Base-by-base conservation (phyloP, 2,329 filamentous ascomycete genomes). In the Westerdykella sp. region DNA sequence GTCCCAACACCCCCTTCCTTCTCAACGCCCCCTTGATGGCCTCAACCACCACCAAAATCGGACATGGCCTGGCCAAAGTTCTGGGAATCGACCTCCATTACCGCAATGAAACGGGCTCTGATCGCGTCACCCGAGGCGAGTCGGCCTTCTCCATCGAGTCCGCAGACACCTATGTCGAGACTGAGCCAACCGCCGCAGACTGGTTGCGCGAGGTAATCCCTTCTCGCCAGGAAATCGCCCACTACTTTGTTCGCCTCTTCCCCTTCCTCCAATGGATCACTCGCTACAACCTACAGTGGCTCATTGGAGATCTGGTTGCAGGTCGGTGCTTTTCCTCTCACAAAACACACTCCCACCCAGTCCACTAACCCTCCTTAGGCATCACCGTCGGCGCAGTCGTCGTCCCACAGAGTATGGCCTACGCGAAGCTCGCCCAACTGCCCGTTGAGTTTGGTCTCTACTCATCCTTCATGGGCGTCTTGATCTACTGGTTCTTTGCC, bases 401-500 rank as follows among this genome's bases (percentile, higher is more conserved):
- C 30, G 86, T 96, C 7, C 91, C 91, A 4, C 91, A 96, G 65
- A 84, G 87, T 53, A 96, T 97, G 91, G 90, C 91, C 1, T 97
- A 97, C 68, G 89, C 91, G 15, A 77, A 83, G 50, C 76, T 97
- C 18, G 91, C 91, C 34, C 77, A 83, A 46, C 77, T 97, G 15
- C 74, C 79, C 1, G 79, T 84, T 7, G 77, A 97, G 62, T 97
- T 84, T 57, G 91, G 93, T 44, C 76, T 97, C 1, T 95, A 95
- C 69, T 93, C 91, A 0, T 96, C 91, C 0, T 97, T 98, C 66
- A 94, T 96, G 81, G 93, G 93, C 40, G 89, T 95, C 2, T 66
- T 95, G 48, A 77, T 95, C 49, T 98, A 98, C 69, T 97, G 91
- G 91, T 86, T 97, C 65, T 97, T 97, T 60, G 93, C 91, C 25